A percentile compares a stretch with the other conserved stretches of the same genome.
Evolutionary conservation across 495 filamentous ascomycete species (phyloP).

Genomic region (Darksidea phi): DNA sequence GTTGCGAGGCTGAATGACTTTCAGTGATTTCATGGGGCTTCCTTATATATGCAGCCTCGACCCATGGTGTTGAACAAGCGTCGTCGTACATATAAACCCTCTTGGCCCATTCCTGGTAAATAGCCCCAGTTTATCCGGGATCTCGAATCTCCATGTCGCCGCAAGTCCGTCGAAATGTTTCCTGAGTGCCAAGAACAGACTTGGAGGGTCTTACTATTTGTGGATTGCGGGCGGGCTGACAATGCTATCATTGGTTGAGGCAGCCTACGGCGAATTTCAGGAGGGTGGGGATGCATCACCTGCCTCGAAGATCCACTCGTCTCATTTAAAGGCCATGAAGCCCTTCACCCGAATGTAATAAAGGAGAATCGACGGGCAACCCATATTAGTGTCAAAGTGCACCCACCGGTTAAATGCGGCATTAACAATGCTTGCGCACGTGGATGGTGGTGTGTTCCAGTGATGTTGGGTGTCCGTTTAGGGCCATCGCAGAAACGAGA

Average conservation of each 20-base stretch:
- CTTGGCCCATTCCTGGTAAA: constrained; percentile 32
- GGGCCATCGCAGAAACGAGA: no score
- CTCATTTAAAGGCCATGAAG: not conserved
- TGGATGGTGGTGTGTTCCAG: no score
- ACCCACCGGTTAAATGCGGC: constrained; percentile 17
- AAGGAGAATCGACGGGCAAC: not conserved
- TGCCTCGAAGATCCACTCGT: not conserved
- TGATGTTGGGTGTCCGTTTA: no score
- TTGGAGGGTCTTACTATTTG: not conserved
- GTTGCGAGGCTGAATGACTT: not conserved
- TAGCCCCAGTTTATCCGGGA: constrained; percentile 9
- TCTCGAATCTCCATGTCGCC: constrained; percentile 1
- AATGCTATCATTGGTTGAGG: not conserved
- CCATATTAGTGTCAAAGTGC: constrained; percentile 1
- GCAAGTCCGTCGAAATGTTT: not conserved
- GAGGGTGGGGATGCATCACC: not conserved
- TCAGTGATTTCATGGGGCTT: not conserved
- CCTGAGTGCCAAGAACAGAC: not conserved
- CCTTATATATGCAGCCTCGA: not conserved
- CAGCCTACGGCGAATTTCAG: not conserved
- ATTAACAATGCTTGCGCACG: no score
- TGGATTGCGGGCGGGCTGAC: not conserved
- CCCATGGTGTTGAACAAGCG: not conserved
- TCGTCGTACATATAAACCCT: constrained; percentile 3
- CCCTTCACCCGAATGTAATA: not conserved